Percentiles rank a stretch among this genome's conserved stretches.
Conservation (phyloP, 2,329 filamentous ascomycete species). For the Endocalyx cinctus region DNA sequence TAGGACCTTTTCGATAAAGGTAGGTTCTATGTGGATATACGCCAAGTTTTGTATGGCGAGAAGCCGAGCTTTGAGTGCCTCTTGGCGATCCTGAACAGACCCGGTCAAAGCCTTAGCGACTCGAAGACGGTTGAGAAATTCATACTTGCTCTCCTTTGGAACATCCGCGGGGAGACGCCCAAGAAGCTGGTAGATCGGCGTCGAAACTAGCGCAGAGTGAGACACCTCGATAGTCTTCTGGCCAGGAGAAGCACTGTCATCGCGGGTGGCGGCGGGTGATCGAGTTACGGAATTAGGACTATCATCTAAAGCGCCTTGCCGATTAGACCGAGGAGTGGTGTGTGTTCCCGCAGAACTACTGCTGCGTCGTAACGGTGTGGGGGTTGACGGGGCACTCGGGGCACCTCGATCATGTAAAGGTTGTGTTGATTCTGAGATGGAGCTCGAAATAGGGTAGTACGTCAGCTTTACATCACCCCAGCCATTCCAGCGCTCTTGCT, state of each 20-base stretch:
- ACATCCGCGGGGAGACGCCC: slow-evolving; percentile 56
- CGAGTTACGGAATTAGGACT: slow-evolving; percentile 34
- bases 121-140: slow-evolving; percentile 77
- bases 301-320: slow-evolving; percentile 42
- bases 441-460: slow-evolving; percentile 61
- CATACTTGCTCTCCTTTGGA: slow-evolving; percentile 71
- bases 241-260: slow-evolving; percentile 39
- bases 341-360: slow-evolving; percentile 49
- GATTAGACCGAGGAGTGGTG: slow-evolving; percentile 26
- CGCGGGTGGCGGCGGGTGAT: slow-evolving; percentile 34
- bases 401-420: slow-evolving; percentile 25
- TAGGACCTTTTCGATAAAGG: slow-evolving; percentile 82
- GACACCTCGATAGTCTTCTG: slow-evolving; percentile 63
- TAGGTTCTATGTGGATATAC: slow-evolving; percentile 77
- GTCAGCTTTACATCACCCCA: slow-evolving; percentile 78
- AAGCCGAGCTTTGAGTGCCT: slow-evolving; percentile 74
- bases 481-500: slow-evolving; percentile 56
- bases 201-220: slow-evolving; percentile 46
- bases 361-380: slow-evolving; percentile 70
- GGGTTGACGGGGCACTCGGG: slow-evolving; percentile 59
- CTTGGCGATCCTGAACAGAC: slow-evolving; percentile 62
- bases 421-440: slow-evolving; percentile 22
- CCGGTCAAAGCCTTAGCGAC: slow-evolving; percentile 74
- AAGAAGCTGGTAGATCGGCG: slow-evolving; percentile 53
- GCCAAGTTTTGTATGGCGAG: slow-evolving; percentile 87